phyloP scores from a whole-genome alignment of 2,329 filamentous ascomycete species.

The Phialophora expanda region DNA sequence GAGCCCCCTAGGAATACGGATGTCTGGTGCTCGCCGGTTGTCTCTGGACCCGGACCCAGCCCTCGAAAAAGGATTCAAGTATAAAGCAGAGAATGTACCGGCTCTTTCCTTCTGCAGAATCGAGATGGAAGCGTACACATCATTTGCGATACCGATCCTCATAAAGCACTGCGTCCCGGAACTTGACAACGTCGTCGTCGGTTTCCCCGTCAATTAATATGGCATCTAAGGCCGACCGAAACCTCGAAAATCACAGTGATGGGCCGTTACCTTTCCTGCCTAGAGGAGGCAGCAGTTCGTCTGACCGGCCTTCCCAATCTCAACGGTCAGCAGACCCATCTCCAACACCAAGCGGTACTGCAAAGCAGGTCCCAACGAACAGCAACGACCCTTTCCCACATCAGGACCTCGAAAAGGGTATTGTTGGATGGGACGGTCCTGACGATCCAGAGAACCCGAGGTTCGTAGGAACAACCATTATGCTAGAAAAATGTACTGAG shows the following conservation, averaged over 20 bases:
- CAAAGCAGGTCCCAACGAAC: not conserved
- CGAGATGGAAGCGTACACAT: not conserved
- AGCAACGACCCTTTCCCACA: not conserved
- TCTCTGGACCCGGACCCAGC: not conserved
- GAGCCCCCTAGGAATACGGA: not conserved
- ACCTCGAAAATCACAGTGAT: not conserved
- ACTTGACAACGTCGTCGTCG: not conserved
- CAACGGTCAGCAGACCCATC: not conserved
- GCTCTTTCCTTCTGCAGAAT: not conserved
- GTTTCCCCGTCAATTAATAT: not conserved
- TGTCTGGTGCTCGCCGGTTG: not conserved
- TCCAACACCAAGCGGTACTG: not conserved
- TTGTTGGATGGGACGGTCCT: conserved; percentile 41
- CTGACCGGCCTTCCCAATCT: not conserved
- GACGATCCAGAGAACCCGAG: conserved; percentile 44
- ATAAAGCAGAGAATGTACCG: not conserved
- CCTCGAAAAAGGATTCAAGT: not conserved
- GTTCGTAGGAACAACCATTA: not conserved
- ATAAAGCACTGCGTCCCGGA: not conserved
- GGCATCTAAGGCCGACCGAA: not conserved
- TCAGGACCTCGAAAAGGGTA: conserved; percentile 11
- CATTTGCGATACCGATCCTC: not conserved
- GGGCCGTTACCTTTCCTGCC: not conserved
- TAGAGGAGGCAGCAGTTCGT: not conserved
- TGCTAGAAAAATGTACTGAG: not conserved